phyloP scores from a whole-genome alignment of 495 filamentous ascomycete genomes.

The Trichoderma gamsii region DNA sequence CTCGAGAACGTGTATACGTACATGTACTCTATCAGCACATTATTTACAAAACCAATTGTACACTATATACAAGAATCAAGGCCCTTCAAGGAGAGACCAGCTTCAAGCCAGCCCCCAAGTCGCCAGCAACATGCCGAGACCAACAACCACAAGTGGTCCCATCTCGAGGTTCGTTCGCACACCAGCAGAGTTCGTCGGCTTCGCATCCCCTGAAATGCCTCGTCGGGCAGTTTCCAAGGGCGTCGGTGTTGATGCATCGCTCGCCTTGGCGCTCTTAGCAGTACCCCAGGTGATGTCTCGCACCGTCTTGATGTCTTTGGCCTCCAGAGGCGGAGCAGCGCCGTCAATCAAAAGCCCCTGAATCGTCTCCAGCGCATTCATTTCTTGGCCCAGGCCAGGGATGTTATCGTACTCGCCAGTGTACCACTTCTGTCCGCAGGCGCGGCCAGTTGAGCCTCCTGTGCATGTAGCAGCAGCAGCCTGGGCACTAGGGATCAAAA shows the following conservation, averaged over 20 bases:
- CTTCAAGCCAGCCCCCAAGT: slow-evolving; percentile 7
- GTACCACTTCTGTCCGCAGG: slow-evolving; percentile 69
- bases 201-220: slow-evolving; percentile 15
- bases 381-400: slow-evolving; percentile 61
- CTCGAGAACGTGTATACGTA: too few relatives aligned
- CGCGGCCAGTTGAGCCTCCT: slow-evolving; percentile 48
- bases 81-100: not conserved
- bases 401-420: slow-evolving; percentile 53
- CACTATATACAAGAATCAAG: not conserved
- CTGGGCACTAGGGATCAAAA: slow-evolving; percentile 52
- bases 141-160: not conserved
- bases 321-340: slow-evolving; percentile 34
- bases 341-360: slow-evolving; percentile 46
- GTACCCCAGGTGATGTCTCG: slow-evolving; percentile 22
- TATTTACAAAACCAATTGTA: not conserved
- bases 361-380: slow-evolving; percentile 64
- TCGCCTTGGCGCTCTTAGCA: not conserved
- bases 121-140: not conserved
- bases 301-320: slow-evolving; percentile 37
- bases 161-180: not conserved
- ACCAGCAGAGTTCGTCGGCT: slow-evolving; percentile 13
- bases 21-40: not conserved
- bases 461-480: slow-evolving; percentile 62
- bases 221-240: slow-evolving; percentile 10
- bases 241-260: not conserved